Evolutionary conservation across 1,284 basidiomycete genomes (phyloP).

Genomic region (Pseudozyma sp.): DNA sequence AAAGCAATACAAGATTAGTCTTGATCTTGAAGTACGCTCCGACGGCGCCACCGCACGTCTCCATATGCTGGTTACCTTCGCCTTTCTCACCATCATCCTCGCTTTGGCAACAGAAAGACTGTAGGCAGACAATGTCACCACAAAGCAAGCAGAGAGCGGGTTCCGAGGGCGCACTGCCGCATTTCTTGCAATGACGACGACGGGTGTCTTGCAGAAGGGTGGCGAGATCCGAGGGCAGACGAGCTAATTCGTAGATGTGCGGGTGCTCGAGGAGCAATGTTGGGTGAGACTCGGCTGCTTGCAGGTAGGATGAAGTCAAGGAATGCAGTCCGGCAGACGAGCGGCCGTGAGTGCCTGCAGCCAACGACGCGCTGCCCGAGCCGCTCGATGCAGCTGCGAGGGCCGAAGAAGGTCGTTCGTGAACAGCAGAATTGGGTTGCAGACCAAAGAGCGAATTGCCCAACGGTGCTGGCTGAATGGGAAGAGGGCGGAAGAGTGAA

Average conservation of each 20-base stretch:
- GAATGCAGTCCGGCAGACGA: constrained; percentile 32
- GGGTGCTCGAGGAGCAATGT: constrained; percentile 80
- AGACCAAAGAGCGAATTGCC: constrained; percentile 26
- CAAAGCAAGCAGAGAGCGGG: constrained; percentile 94
- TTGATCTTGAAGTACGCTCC: constrained; percentile 93
- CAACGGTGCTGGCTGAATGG: constrained; percentile 56
- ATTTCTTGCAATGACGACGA: constrained; percentile 79
- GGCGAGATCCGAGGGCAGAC: constrained; percentile 85
- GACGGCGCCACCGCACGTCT: constrained; percentile 90
- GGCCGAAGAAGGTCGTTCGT: constrained; percentile 39
- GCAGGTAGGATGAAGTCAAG: constrained; percentile 44
- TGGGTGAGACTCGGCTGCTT: constrained; percentile 64
- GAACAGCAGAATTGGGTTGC: constrained; percentile 5
- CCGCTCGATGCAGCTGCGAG: constrained; percentile 17
- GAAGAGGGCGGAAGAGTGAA: constrained; percentile 66
- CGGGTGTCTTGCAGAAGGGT: constrained; percentile 80
- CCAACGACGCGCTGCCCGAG: constrained; percentile 31
- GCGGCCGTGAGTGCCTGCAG: constrained; percentile 27
- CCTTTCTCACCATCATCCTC: constrained; percentile 73
- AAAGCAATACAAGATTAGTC: constrained; percentile 89
- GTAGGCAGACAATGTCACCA: constrained; percentile 87
- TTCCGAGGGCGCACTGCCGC: constrained; percentile 82
- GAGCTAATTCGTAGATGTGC: constrained; percentile 83
- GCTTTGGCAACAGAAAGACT: constrained; percentile 91
- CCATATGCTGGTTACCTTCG: constrained; percentile 95